Percentiles rank a stretch among this genome's conserved stretches.
phyloP scores from a whole-genome alignment of 2,329 filamentous ascomycete genomes.

The Colletotrichum coccodes region DNA sequence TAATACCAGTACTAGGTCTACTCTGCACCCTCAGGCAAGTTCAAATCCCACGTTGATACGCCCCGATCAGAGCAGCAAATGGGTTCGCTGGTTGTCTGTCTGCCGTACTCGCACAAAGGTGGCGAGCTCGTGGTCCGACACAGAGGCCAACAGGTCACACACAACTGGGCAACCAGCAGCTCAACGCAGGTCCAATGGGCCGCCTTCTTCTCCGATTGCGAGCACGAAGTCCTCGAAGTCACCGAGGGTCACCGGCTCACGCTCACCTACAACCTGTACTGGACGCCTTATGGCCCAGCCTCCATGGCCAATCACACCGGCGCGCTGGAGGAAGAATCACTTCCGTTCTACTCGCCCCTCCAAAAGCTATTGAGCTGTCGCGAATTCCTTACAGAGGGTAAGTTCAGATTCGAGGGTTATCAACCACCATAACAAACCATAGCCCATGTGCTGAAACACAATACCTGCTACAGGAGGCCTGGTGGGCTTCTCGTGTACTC shows the following conservation, averaged over 20 bases:
- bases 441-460: not conserved
- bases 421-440: conserved; percentile 2
- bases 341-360: conserved; percentile 4
- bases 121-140: conserved; percentile 56
- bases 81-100: conserved; percentile 63
- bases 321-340: conserved; percentile 43
- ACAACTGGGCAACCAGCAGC: conserved; percentile 50
- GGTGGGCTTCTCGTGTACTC: conserved; percentile 56
- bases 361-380: too few relatives aligned
- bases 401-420: too few relatives aligned
- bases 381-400: too few relatives aligned
- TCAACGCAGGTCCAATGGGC: conserved; percentile 51
- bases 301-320: conserved; percentile 31
- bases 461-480: conserved; percentile 45
- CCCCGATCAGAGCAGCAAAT: conserved; percentile 59
- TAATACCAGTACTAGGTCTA: conserved; percentile 52
- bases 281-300: conserved; percentile 44
- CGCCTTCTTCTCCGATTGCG: conserved; percentile 63
- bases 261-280: conserved; percentile 68
- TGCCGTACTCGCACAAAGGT: conserved; percentile 49
- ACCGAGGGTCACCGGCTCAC: conserved; percentile 63
- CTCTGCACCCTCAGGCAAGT: conserved; percentile 58
- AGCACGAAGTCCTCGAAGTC: conserved; percentile 62
- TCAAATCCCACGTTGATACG: conserved; percentile 63
- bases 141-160: conserved; percentile 43